These are phyloP conservation scores for Crithidia mellificae DNA, from an alignment of 208 protist genomes.

Conservation along the genomic window DNA sequence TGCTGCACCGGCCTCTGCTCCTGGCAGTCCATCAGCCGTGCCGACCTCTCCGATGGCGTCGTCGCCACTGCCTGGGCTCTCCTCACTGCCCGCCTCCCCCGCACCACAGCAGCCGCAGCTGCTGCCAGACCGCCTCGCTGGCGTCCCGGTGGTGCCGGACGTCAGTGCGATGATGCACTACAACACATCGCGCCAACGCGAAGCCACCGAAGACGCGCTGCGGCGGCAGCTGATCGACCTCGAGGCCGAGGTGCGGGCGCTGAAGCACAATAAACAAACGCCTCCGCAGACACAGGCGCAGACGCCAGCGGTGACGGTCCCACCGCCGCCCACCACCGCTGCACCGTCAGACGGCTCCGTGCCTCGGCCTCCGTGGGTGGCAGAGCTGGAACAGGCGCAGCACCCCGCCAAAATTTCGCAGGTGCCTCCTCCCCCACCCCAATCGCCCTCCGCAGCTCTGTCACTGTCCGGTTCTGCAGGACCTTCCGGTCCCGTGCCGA, in stretches of 20 bases:
- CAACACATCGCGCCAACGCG: slow-evolving; percentile 69
- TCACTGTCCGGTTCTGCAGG: not conserved
- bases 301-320: not conserved
- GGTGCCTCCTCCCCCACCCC: slow-evolving; percentile 6
- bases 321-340: not conserved
- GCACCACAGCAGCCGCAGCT: not conserved
- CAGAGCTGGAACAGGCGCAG: slow-evolving; percentile 33
- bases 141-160: slow-evolving; percentile 80
- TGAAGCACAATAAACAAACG: slow-evolving; percentile 25
- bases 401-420: too few relatives aligned
- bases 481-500: not conserved
- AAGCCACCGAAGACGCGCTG: slow-evolving; percentile 64
- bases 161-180: slow-evolving; percentile 69
- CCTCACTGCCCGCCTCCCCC: slow-evolving; percentile 6
- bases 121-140: slow-evolving; percentile 25
- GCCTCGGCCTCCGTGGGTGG: slow-evolving; percentile 16
- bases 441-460: too few relatives aligned
- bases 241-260: slow-evolving; percentile 53
- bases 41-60: slow-evolving; percentile 6
- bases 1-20: slow-evolving; percentile 2
- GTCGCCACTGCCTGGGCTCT: slow-evolving; percentile 16
- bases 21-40: not conserved
- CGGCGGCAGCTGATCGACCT: slow-evolving; percentile 63
- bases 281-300: slow-evolving; percentile 6
- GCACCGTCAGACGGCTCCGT: not conserved